phyloP scores from a whole-genome alignment of 2,329 filamentous ascomycete genomes.

The Colletotrichum tabaci region DNA sequence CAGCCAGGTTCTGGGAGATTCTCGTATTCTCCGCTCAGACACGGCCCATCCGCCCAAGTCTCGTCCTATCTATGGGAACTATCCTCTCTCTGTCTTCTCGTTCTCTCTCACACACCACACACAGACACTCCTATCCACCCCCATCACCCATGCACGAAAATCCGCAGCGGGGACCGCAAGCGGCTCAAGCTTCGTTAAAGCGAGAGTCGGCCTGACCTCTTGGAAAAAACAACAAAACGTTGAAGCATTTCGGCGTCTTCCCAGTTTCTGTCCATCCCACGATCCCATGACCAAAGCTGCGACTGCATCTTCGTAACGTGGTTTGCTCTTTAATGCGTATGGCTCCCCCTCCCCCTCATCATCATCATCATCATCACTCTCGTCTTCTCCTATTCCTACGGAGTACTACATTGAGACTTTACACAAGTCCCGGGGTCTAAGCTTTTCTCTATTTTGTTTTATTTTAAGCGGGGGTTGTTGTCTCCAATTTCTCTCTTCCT shows the following conservation, averaged over 20 bases:
- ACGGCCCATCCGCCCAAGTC: slow-evolving; percentile 3
- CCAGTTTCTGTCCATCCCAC: slow-evolving; percentile 17
- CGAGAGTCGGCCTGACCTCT: slow-evolving; percentile 11
- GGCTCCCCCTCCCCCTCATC: background rate
- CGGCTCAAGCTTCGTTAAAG: slow-evolving; percentile 40
- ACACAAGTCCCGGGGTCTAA: background rate
- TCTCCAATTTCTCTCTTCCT: background rate
- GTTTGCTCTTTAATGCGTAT: background rate
- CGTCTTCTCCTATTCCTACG: background rate
- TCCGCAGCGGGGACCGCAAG: slow-evolving; percentile 29
- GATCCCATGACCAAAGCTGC: slow-evolving; percentile 12
- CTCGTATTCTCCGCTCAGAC: background rate
- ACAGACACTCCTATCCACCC: no score
- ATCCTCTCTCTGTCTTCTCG: background rate
- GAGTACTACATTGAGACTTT: slow-evolving; percentile 2
- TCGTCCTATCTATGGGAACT: slow-evolving; percentile 1
- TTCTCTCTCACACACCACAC: no score
- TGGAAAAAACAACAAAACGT: slow-evolving; percentile 21
- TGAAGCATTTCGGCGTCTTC: slow-evolving; percentile 30
- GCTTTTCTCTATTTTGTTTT: background rate
- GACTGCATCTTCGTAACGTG: slow-evolving; percentile 1
- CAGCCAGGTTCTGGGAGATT: no score
- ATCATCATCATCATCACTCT: background rate
- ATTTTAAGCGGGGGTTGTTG: background rate
- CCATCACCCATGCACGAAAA: slow-evolving; percentile 24